phyloP scores from a whole-genome alignment of 2,329 filamentous ascomycete genomes.

The Aspergillus sp. region DNA sequence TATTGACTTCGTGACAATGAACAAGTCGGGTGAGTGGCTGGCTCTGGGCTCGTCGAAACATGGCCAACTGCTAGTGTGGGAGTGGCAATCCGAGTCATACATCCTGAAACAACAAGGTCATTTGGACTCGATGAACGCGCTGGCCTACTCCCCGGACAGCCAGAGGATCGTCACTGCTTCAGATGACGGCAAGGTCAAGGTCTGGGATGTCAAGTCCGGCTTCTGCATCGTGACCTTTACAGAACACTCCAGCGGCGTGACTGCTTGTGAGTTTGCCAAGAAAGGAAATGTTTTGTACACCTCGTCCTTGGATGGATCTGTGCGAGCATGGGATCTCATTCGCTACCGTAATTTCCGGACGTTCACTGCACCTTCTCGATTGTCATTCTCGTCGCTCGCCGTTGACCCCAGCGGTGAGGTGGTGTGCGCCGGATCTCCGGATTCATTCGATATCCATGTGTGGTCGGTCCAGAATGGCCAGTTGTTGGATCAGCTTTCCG shows the following conservation, averaged over 20 bases:
- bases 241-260: constrained; percentile 90
- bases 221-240: constrained; percentile 98
- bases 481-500: constrained; percentile 78
- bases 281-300: constrained; percentile 95
- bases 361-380: constrained; percentile 82
- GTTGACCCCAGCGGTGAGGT: constrained; percentile 97
- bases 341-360: constrained; percentile 95
- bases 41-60: constrained; percentile 93
- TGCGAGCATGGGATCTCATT: constrained; percentile 92
- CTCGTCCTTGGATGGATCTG: constrained; percentile 84
- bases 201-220: constrained; percentile 93
- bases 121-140: constrained; percentile 87
- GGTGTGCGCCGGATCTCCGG: constrained; percentile 85
- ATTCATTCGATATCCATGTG: constrained; percentile 95
- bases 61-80: constrained; percentile 95
- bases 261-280: constrained; percentile 86
- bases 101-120: constrained; percentile 97
- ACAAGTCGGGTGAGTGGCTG: constrained; percentile 90
- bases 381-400: constrained; percentile 88
- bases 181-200: constrained; percentile 96
- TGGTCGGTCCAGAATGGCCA: constrained; percentile 99
- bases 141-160: constrained; percentile 89
- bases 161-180: constrained; percentile 87
- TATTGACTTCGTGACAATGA: constrained; percentile 90
- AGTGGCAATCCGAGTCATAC: constrained; percentile 99